Base-by-base conservation (phyloP, 2,329 filamentous ascomycete genomes). In the Venturia oleaginea region DNA sequence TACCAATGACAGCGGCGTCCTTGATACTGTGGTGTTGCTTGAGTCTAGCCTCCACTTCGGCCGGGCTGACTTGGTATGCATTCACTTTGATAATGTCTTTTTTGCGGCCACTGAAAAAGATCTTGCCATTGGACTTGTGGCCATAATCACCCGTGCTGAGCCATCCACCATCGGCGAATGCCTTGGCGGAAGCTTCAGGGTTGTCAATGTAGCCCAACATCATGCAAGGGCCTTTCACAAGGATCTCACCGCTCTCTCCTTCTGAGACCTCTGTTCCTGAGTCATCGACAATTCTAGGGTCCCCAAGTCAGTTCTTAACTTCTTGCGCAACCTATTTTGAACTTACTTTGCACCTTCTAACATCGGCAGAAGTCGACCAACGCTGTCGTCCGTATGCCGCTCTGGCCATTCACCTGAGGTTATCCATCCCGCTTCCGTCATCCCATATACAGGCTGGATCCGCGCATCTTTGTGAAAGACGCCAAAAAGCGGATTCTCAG, bases 371-470 rank as follows among this genome's bases (percentile, higher is more conserved):
- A 68, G 62, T 24, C 66, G 65, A 4, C 68, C 67, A 13, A 70
- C 68, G 59, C 66, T 67, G 38, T 69, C 68, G 13, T 67, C 68
- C 10, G 64, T 48, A 64, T 69, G 66, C 15, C 64, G 46, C 34
- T 67, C 61, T 1, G 46, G 34, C 59, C 70, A 75, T 15, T 68
- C 68, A 38, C 75, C 72, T 55, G 72, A 66, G 1, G 72, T 74
- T 24, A 75, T 69, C 64, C 74, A 76, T 5, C 66, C 70, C 3
- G 63, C 63, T 59, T 68, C 67, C 11, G 64, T 68, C 67, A 68
- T 68, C 8, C 75, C 76, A 75, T 76, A 79, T 7, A 79, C 76
- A 62, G 73, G 81, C 68, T 75, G 81, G 30, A 82, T 76, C 0
- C 76, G 72, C 0, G 76, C 76, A 8, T 74, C 74, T 0, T 72